Conservation (phyloP, 2,329 filamentous ascomycete genomes). For the Arthroderma uncinatum region DNA sequence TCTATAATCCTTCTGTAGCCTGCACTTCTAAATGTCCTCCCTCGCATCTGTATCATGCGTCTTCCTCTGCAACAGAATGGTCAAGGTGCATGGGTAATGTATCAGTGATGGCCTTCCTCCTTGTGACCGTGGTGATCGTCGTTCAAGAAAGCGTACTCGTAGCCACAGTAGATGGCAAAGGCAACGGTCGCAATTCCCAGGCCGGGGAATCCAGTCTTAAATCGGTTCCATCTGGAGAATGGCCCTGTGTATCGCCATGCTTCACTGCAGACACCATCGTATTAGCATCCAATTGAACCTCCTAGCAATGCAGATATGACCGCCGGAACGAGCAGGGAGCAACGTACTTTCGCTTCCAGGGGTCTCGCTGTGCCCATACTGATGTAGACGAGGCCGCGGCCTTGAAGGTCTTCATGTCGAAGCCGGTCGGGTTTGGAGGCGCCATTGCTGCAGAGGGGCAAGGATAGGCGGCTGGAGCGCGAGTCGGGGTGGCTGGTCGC, state of each 20-base stretch:
- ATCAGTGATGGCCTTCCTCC: slow-evolving; percentile 1
- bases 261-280: slow-evolving; percentile 51
- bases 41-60: not conserved
- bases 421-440: slow-evolving; percentile 70
- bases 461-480: not conserved
- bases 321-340: slow-evolving; percentile 16
- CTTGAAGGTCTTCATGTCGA: slow-evolving; percentile 73
- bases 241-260: slow-evolving; percentile 86
- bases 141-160: slow-evolving; percentile 76
- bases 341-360: slow-evolving; percentile 50
- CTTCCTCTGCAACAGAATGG: not conserved
- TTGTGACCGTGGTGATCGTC: slow-evolving; percentile 50
- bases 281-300: slow-evolving; percentile 16
- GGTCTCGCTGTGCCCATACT: slow-evolving; percentile 42
- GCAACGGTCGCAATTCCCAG: slow-evolving; percentile 86
- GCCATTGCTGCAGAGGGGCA: slow-evolving; percentile 36
- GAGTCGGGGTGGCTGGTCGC: not conserved
- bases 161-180: slow-evolving; percentile 79
- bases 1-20: not conserved
- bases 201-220: slow-evolving; percentile 76
- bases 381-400: slow-evolving; percentile 53
- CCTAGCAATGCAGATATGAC: not conserved
- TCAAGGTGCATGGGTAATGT: too few species aligned
- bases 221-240: slow-evolving; percentile 81
- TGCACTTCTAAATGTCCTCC: not conserved